Percentiles rank a stretch among this genome's conserved stretches.
phyloP scores from a whole-genome alignment of 1,284 basidiomycete species.

The Pseudozyma pruni region DNA sequence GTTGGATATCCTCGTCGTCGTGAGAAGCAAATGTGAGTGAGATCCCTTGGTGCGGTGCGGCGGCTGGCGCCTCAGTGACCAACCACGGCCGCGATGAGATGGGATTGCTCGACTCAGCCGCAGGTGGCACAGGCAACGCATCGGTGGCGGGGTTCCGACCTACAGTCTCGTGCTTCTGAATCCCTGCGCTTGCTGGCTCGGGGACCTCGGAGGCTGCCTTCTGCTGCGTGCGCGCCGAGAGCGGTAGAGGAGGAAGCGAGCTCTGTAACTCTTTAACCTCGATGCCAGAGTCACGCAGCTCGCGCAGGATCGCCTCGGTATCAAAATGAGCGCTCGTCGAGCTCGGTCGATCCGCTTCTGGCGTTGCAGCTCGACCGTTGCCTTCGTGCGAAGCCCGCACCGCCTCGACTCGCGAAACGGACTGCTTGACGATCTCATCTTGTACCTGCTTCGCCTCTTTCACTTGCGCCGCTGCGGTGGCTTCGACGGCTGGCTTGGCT shows the following conservation, averaged over 20 bases:
- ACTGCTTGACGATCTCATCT: conserved; percentile 39
- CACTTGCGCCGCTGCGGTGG: conserved; percentile 5
- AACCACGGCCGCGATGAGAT: neutral
- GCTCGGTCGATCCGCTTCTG: conserved; percentile 42
- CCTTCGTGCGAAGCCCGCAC: conserved; percentile 33
- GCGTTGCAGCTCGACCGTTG: conserved; percentile 26
- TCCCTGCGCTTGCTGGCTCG: neutral
- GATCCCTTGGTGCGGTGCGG: conserved; percentile 19
- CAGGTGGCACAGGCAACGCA: neutral
- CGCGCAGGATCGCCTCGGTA: conserved; percentile 59
- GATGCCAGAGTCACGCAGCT: conserved; percentile 59
- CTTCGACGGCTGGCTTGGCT: neutral
- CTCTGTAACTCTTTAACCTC: conserved; percentile 60
- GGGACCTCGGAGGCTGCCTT: neutral
- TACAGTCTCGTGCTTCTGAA: neutral
- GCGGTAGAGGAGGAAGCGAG: conserved; percentile 54
- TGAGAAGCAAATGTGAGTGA: conserved; percentile 54
- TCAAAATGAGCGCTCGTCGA: conserved; percentile 49
- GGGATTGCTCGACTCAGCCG: neutral
- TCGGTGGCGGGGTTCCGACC: neutral
- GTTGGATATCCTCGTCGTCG: conserved; percentile 46
- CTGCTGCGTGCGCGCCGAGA: conserved; percentile 14
- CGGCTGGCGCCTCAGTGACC: neutral
- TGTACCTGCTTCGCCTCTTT: conserved; percentile 30
- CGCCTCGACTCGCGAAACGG: conserved; percentile 32